phyloP scores from a whole-genome alignment of 768 basidiomycete species.

The Clitopilus passeckerianus region DNA sequence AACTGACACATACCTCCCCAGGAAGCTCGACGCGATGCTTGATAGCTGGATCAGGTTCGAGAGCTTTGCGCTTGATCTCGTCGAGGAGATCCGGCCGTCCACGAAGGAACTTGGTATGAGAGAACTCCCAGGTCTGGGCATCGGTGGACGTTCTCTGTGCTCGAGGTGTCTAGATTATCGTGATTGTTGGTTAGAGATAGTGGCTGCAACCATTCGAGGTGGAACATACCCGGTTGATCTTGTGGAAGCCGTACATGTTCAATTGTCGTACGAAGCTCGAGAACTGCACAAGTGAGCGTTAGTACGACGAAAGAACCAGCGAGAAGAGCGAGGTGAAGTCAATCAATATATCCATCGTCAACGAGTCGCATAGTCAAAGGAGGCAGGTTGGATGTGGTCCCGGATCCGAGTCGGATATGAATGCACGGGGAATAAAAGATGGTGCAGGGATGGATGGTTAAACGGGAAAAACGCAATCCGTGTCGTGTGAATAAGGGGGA shows the following conservation, averaged over 20 bases:
- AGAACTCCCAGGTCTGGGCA: slow-evolving; percentile 87
- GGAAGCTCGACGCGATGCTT: slow-evolving; percentile 77
- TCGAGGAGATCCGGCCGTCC: slow-evolving; percentile 78
- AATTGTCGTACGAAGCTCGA: slow-evolving; percentile 92
- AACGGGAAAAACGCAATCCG: background rate
- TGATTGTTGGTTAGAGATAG: background rate
- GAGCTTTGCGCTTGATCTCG: slow-evolving; percentile 81
- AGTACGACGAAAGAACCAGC: background rate
- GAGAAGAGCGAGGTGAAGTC: background rate
- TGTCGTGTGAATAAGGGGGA: background rate
- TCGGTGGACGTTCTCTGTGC: slow-evolving; percentile 78
- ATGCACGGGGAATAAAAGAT: background rate
- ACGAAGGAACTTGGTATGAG: slow-evolving; percentile 80
- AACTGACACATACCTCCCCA: slow-evolving; percentile 54
- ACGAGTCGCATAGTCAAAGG: background rate
- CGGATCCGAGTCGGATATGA: background rate
- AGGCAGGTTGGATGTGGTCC: background rate
- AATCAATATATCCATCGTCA: background rate
- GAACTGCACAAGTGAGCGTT: slow-evolving; percentile 47
- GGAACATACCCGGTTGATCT: slow-evolving; percentile 72
- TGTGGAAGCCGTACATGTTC: slow-evolving; percentile 97
- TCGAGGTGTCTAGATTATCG: slow-evolving; percentile 57
- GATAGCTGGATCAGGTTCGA: slow-evolving; percentile 71
- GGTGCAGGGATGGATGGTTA: background rate
- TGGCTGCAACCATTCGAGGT: background rate